phyloP scores from a whole-genome alignment of 306 rosid species.

The Lablab purpureus region DNA sequence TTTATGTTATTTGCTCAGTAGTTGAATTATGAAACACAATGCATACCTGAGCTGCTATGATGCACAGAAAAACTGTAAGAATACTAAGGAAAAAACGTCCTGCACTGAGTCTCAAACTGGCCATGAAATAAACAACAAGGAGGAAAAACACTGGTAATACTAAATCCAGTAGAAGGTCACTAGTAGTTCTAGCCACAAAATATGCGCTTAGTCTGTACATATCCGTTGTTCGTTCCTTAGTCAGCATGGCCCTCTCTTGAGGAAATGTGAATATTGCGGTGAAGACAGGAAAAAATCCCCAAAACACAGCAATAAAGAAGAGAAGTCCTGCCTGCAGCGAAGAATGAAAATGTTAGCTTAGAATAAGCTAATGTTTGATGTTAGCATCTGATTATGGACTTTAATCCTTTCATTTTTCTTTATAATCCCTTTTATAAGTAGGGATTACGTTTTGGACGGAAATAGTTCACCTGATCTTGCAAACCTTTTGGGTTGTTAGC shows the following conservation, averaged over 20 bases:
- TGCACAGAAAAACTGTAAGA: slow-evolving; percentile 88
- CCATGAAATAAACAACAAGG: slow-evolving; percentile 91
- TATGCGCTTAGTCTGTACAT: slow-evolving; percentile 98
- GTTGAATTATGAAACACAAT: slow-evolving; percentile 31
- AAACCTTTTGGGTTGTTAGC: slow-evolving; percentile 60
- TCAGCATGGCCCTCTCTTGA: slow-evolving; percentile 95
- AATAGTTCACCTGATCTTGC: slow-evolving; percentile 82
- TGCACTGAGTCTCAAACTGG: slow-evolving; percentile 73
- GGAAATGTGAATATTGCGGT: slow-evolving; percentile 96
- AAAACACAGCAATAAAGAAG: slow-evolving; percentile 96
- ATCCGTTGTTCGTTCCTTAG: slow-evolving; percentile 88
- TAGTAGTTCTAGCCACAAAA: slow-evolving; percentile 90
- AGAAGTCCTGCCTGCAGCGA: slow-evolving; percentile 82
- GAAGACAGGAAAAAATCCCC: slow-evolving; percentile 99
- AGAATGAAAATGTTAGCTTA: slow-evolving; percentile 12
- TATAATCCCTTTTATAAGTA: background rate
- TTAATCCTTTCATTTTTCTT: background rate
- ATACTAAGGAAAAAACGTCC: slow-evolving; percentile 74
- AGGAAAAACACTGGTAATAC: slow-evolving; percentile 82
- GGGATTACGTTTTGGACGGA: background rate
- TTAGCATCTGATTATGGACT: background rate
- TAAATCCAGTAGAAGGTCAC: slow-evolving; percentile 92
- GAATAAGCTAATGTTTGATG: slow-evolving; percentile 11
- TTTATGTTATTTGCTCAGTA: background rate
- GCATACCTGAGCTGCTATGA: slow-evolving; percentile 92